Evolutionary conservation across 139 green algal genomes (phyloP), one percentile per base, ranked within the genome.

Genomic region (Chlamydomonas sp.): DNA sequence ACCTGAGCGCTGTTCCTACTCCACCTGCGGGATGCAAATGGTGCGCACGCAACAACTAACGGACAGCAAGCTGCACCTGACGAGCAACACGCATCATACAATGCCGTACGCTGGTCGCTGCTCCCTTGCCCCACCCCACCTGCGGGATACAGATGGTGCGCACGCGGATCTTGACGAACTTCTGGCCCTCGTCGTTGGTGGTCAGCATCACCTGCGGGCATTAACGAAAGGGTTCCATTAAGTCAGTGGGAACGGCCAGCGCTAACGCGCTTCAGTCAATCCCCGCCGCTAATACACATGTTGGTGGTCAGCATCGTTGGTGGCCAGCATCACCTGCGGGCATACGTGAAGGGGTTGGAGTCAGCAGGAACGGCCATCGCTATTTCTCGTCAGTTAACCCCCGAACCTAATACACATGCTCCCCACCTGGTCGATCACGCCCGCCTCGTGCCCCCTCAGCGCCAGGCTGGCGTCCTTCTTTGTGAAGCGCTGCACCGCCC

Each of bases 101-200:
- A 49, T 49, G 31, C 31, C 31, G 31, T 49, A 49, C 31, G 31
- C 31, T 49, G 31, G 31, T 49, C 31, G 31, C 31, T 17, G 5
- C 77, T 0, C 77, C 79, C 49, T 58, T 2, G 2, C 68, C 4
- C 72, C 4, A 16, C 61, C 31, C 94, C 60, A 99, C 95, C 88
- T 99, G 98, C 0, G 98, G 98, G 62, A 99, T 96, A 79, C 98
- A 96, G 86, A 99, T 96, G 17, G 96, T 99, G 57, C 98, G 93
- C 67, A 99, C 95, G 77, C 97, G 94, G 82, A 99, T 93, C 92
- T 99, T 99, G 73, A 99, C 96, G 89, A 99, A 99, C 20, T 94
- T 92, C 60, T 96, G 88, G 57, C 98, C 97, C 69, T 97, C 91
- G 61, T 96, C 94, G 81, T 98, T 99, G 16, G 96, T 99, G 16